Evolutionary conservation across 2,329 filamentous ascomycete species (phyloP).

Genomic region (Fusarium graminum): DNA sequence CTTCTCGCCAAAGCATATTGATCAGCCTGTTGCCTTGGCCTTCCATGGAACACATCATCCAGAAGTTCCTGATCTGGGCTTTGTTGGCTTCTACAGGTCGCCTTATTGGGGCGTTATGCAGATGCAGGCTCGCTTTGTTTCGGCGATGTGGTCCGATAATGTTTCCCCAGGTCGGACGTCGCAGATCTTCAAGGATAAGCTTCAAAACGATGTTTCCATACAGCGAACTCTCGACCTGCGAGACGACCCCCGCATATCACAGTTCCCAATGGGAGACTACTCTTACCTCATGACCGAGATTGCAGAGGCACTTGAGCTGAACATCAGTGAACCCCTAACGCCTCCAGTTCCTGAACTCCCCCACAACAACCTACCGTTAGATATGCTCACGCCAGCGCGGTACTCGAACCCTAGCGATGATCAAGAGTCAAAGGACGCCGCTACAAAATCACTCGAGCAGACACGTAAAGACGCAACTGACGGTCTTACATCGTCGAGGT

Average conservation of each 20-base stretch:
- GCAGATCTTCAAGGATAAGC: conserved; percentile 55
- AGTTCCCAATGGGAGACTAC: conserved; percentile 90
- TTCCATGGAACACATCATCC: conserved; percentile 75
- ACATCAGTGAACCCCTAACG: conserved; percentile 52
- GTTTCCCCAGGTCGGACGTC: conserved; percentile 40
- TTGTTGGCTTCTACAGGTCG: conserved; percentile 86
- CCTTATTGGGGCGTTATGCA: conserved; percentile 91
- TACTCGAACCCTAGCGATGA: conserved; percentile 60
- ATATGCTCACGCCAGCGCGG: conserved; percentile 68
- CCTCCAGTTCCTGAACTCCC: conserved; percentile 52
- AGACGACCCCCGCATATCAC: conserved; percentile 65
- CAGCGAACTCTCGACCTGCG: conserved; percentile 65
- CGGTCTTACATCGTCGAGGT: conserved; percentile 61
- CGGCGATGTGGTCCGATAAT: conserved; percentile 67
- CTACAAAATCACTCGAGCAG: conserved; percentile 59
- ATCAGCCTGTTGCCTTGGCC: conserved; percentile 75
- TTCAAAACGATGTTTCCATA: conserved; percentile 60
- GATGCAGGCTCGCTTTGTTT: conserved; percentile 81
- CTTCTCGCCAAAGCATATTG: conserved; percentile 65
- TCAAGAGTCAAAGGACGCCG: conserved; percentile 56
- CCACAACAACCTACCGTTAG: conserved; percentile 60
- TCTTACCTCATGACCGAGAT: conserved; percentile 80
- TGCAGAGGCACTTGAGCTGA: conserved; percentile 68
- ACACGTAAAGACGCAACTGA: conserved; percentile 59
- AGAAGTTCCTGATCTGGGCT: conserved; percentile 74